Evolutionary conservation across 2,329 filamentous ascomycete genomes (phyloP).

Genomic region (Cladophialophora carrionii): DNA sequence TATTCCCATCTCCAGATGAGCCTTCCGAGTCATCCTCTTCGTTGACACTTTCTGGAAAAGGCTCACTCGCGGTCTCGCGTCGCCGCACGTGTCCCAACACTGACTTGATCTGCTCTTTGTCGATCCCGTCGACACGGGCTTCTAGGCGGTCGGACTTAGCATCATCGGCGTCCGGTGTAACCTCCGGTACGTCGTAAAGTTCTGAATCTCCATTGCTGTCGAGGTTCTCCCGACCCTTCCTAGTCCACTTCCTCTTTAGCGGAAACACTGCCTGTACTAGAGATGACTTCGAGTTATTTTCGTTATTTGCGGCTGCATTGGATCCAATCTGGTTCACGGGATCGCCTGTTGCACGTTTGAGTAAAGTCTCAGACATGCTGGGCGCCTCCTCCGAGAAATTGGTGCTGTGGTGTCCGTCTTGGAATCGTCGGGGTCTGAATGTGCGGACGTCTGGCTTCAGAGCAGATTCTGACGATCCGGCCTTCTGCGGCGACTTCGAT

Average conservation of each 20-base stretch:
- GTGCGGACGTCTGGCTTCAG: constrained; percentile 15
- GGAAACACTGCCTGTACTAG: constrained; percentile 8
- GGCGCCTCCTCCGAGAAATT: background rate
- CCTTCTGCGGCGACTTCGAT: constrained; percentile 14
- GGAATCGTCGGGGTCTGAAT: constrained; percentile 15
- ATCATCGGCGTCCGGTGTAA: background rate
- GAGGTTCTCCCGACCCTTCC: constrained; percentile 1
- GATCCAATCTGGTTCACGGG: background rate
- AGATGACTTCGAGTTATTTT: constrained; percentile 6
- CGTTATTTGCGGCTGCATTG: constrained; percentile 2
- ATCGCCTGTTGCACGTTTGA: background rate
- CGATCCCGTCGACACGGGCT: background rate
- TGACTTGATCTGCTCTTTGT: background rate
- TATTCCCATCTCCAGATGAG: constrained; percentile 9
- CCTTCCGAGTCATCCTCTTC: constrained; percentile 12
- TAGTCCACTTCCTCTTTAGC: constrained; percentile 11
- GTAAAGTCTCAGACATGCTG: background rate
- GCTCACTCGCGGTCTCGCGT: constrained; percentile 18
- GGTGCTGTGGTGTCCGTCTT: constrained; percentile 5
- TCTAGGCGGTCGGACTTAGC: background rate
- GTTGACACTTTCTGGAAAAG: constrained; percentile 3
- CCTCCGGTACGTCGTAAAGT: background rate
- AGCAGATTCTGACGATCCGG: constrained; percentile 4
- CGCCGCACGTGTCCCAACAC: background rate
- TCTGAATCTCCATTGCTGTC: background rate